These are phyloP conservation scores for Saccharomycopsis sp. DNA, from an alignment of 805 yeast genomes.

Conservation along the genomic window DNA sequence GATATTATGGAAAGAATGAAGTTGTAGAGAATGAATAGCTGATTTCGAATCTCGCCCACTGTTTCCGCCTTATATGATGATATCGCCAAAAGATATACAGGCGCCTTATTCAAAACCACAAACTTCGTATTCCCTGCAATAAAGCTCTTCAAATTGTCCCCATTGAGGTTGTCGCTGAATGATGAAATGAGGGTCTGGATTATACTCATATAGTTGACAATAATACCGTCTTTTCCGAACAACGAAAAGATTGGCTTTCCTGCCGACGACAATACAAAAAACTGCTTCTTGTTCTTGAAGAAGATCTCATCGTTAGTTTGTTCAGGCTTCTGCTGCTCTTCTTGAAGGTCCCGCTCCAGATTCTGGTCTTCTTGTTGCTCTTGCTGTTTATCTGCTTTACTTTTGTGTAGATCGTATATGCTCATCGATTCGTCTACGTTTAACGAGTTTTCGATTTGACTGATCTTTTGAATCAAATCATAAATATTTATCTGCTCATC, in stretches of 20 bases:
- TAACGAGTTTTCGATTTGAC: conserved; percentile 19
- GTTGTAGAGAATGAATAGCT: conserved; percentile 65
- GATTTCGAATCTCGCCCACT: conserved; percentile 46
- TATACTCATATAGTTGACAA: conserved; percentile 69
- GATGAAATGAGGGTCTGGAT: conserved; percentile 73
- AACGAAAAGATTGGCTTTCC: conserved; percentile 84
- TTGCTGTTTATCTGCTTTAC: conserved; percentile 27
- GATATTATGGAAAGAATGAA: conserved; percentile 78
- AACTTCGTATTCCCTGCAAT: conserved; percentile 45
- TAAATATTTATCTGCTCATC: conserved; percentile 9
- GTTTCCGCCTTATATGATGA: conserved; percentile 46
- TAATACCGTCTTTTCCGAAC: conserved; percentile 62
- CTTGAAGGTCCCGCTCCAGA: conserved; percentile 35
- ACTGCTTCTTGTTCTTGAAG: conserved; percentile 46
- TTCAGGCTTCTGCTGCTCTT: conserved; percentile 26
- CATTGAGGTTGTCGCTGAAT: conserved; percentile 41
- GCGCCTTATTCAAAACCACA: conserved; percentile 55
- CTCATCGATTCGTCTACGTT: conserved; percentile 55
- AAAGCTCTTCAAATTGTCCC: conserved; percentile 42
- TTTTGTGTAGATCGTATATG: conserved; percentile 44
- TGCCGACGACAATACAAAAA: conserved; percentile 71
- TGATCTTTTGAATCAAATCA: conserved; percentile 8
- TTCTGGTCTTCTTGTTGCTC: conserved; percentile 57
- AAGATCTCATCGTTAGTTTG: conserved; percentile 32
- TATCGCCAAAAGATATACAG: conserved; percentile 68